These are phyloP conservation scores for Turnera subulata DNA, from an alignment of 345 rosid species.

Conservation along the genomic window DNA sequence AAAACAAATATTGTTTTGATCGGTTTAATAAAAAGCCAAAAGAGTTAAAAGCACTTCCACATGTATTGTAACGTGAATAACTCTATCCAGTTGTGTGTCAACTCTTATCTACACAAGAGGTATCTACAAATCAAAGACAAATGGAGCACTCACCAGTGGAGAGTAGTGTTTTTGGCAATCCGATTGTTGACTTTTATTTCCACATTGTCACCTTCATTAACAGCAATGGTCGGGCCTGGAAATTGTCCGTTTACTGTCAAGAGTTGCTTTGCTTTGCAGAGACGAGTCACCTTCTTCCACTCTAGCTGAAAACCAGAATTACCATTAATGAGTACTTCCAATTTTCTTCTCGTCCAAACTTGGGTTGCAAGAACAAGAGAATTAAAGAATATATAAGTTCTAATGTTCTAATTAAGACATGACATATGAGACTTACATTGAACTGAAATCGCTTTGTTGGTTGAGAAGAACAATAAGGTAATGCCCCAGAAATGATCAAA, in stretches of 20 bases:
- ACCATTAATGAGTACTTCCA: neutral
- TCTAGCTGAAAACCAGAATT: slow-evolving; percentile 31
- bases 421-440: slow-evolving; percentile 15
- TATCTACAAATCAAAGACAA: too few species aligned
- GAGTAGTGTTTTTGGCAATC: slow-evolving; percentile 43
- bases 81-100: too few species aligned
- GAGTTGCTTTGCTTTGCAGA: slow-evolving; percentile 53
- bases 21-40: too few species aligned
- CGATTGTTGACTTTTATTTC: slow-evolving; percentile 55
- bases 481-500: neutral
- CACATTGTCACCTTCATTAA: slow-evolving; percentile 60
- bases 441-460: slow-evolving; percentile 12
- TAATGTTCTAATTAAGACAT: neutral
- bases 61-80: too few species aligned
- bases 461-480: slow-evolving; percentile 6
- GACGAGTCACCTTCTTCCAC: slow-evolving; percentile 49
- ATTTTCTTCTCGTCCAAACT: too few species aligned
- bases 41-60: too few species aligned
- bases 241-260: slow-evolving; percentile 61
- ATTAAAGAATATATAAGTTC: too few species aligned
- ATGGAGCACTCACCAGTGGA: slow-evolving; percentile 44
- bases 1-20: too few species aligned
- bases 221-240: slow-evolving; percentile 62
- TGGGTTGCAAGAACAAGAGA: too few species aligned
- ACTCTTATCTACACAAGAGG: too few species aligned